A percentile compares a stretch with the other conserved stretches of the same genome.
phyloP scores from a whole-genome alignment of 148 eudicot genomes.

The Pouteria glomerata region DNA sequence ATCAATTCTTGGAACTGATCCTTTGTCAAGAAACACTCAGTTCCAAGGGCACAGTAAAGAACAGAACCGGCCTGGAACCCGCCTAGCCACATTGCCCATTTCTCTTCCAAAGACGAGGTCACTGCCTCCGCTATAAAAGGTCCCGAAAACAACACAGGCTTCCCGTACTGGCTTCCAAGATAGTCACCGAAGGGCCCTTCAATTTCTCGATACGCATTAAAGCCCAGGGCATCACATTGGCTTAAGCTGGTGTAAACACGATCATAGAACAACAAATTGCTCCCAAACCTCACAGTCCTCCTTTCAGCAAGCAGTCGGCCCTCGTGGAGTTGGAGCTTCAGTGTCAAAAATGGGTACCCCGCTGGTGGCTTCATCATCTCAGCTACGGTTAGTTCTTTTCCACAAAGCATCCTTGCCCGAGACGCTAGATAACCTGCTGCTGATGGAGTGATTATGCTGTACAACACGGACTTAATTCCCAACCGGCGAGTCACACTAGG shows the following conservation, averaged over 20 bases:
- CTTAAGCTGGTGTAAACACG: not conserved
- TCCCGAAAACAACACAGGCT: constrained; percentile 4
- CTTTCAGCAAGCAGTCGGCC: not conserved
- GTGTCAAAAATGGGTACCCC: not conserved
- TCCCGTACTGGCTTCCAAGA: not conserved
- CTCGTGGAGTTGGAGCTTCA: not conserved
- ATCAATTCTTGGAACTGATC: constrained; percentile 8
- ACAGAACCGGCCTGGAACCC: not conserved
- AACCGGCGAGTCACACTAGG: constrained; percentile 5
- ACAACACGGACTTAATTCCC: constrained; percentile 5
- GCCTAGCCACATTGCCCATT: constrained; percentile 2
- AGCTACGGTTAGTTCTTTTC: not conserved
- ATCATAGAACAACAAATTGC: not conserved
- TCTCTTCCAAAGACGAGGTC: constrained; percentile 4
- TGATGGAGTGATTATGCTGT: not conserved
- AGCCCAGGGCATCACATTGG: constrained; percentile 6
- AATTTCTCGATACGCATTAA: not conserved
- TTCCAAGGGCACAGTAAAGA: constrained; percentile 14
- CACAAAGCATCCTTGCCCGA: not conserved
- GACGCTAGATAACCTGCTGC: not conserved
- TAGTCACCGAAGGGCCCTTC: constrained; percentile 11
- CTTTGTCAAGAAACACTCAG: not conserved
- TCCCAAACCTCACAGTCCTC: not conserved
- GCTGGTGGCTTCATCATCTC: constrained; percentile 4
- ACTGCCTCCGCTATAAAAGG: not conserved